phyloP scores from a whole-genome alignment of 2,329 filamentous ascomycete species.

The Juglanconis juglandina region DNA sequence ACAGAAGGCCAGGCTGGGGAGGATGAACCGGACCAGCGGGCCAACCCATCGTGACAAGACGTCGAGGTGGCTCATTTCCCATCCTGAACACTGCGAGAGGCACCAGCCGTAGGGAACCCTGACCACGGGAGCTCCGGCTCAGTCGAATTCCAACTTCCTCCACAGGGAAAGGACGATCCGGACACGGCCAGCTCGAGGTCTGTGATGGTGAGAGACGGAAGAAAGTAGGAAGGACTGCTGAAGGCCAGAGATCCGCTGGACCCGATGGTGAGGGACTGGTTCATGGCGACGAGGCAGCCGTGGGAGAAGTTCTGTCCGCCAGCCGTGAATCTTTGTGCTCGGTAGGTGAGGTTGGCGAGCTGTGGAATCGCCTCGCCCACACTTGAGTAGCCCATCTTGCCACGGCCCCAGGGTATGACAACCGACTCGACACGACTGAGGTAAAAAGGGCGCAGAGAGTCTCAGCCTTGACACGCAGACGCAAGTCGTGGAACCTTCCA shows the following conservation, averaged over 20 bases:
- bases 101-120: slow-evolving; percentile 21
- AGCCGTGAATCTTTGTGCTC: not conserved
- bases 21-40: slow-evolving; percentile 25
- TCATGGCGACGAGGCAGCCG: slow-evolving; percentile 26
- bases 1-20: slow-evolving; percentile 28
- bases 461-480: too few species aligned
- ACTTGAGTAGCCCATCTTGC: not conserved
- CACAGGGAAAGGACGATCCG: slow-evolving; percentile 24
- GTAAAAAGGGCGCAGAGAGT: too few species aligned
- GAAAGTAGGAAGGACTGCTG: slow-evolving; percentile 12
- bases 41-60: slow-evolving; percentile 27
- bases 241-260: slow-evolving; percentile 16
- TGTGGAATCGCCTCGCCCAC: slow-evolving; percentile 1
- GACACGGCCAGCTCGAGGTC: slow-evolving; percentile 12
- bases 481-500: too few species aligned
- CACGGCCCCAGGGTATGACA: too few species aligned
- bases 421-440: too few species aligned
- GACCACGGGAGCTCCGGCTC: too few species aligned
- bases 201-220: slow-evolving; percentile 11
- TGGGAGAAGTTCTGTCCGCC: slow-evolving; percentile 26
- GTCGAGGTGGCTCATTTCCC: slow-evolving; percentile 21
- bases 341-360: slow-evolving; percentile 5
- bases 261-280: slow-evolving; percentile 8
- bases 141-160: slow-evolving; percentile 21
- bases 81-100: slow-evolving; percentile 21